A percentile compares a stretch with the other conserved stretches of the same genome.
These are phyloP conservation scores for Hypocreales sp. DNA, from an alignment of 2,329 filamentous ascomycete genomes.

Conservation along the genomic window DNA sequence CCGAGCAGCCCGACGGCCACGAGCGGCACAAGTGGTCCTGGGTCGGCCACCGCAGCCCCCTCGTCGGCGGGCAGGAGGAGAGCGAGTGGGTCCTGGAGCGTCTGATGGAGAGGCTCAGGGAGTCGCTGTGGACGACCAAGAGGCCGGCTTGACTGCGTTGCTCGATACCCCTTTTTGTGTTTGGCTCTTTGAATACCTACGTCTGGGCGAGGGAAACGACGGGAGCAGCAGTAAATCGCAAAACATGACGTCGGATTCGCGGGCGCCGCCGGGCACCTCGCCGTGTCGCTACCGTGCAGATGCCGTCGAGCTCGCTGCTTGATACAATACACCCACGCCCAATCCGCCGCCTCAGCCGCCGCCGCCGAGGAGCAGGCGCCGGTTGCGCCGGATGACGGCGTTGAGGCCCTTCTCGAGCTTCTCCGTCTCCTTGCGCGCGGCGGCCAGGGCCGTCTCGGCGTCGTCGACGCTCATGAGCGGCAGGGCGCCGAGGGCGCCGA, in stretches of 20 bases:
- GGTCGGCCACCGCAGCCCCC: slow-evolving; percentile 52
- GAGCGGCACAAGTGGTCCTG: slow-evolving; percentile 46
- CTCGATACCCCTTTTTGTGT: too few relatives aligned
- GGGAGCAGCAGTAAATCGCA: too few relatives aligned
- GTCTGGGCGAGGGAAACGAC: too few relatives aligned
- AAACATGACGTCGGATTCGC: too few relatives aligned
- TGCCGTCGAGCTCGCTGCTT: too few relatives aligned
- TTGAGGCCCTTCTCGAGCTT: slow-evolving; percentile 46
- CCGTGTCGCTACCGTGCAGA: too few relatives aligned
- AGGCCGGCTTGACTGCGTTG: neutral
- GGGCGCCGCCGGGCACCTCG: too few relatives aligned
- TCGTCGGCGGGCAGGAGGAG: slow-evolving; percentile 55
- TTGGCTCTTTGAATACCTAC: too few relatives aligned
- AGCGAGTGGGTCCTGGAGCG: slow-evolving; percentile 59
- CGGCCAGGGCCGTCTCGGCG: slow-evolving; percentile 37
- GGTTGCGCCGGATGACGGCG: slow-evolving; percentile 43
- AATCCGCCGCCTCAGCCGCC: slow-evolving; percentile 10
- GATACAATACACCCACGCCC: too few relatives aligned
- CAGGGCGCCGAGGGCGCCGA: slow-evolving; percentile 23
- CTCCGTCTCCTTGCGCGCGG: slow-evolving; percentile 43
- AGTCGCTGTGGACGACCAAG: slow-evolving; percentile 10
- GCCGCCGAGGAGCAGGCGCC: slow-evolving; percentile 29
- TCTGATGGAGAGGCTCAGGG: slow-evolving; percentile 36
- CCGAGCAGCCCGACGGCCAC: slow-evolving; percentile 10
- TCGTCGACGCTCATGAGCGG: slow-evolving; percentile 47